Evolutionary conservation across 306 rosid genomes (phyloP).

Genomic region (Abrus pulchellus): DNA sequence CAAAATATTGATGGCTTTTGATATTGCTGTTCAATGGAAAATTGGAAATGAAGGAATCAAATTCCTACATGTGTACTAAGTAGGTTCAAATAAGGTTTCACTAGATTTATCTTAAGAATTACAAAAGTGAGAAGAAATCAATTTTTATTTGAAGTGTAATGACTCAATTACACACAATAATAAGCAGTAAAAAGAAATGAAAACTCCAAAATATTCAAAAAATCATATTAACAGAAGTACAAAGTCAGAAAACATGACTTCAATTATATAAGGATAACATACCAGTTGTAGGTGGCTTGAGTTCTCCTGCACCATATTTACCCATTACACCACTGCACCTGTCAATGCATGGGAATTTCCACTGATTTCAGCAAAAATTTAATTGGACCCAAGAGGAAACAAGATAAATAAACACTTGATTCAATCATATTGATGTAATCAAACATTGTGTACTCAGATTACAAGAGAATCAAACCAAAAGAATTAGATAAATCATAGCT

Average conservation of each 20-base stretch:
- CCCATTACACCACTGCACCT: constrained; percentile 99
- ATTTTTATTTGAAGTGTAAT: background rate
- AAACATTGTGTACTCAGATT: background rate
- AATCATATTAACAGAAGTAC: background rate
- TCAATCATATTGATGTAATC: background rate
- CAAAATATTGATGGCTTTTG: background rate
- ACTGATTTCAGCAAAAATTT: constrained; percentile 1
- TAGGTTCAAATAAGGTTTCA: background rate
- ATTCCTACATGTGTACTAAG: background rate
- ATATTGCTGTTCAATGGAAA: background rate
- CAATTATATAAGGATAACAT: constrained; percentile 32
- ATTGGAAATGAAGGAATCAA: background rate
- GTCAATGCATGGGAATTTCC: constrained; percentile 43
- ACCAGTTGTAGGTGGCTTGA: constrained; percentile 88
- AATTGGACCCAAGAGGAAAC: background rate
- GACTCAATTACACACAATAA: background rate
- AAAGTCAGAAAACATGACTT: background rate
- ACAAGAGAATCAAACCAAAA: constrained; percentile 33
- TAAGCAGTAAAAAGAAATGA: background rate
- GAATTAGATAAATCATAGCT: background rate
- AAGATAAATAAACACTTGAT: constrained; percentile 14
- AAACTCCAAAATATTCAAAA: background rate
- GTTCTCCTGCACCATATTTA: constrained; percentile 91
- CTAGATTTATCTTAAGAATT: background rate
- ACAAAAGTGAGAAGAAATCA: background rate